These are phyloP conservation scores for Debaryomyces psychrophilus DNA, from an alignment of 1,139 yeast genomes.

Conservation along the genomic window DNA sequence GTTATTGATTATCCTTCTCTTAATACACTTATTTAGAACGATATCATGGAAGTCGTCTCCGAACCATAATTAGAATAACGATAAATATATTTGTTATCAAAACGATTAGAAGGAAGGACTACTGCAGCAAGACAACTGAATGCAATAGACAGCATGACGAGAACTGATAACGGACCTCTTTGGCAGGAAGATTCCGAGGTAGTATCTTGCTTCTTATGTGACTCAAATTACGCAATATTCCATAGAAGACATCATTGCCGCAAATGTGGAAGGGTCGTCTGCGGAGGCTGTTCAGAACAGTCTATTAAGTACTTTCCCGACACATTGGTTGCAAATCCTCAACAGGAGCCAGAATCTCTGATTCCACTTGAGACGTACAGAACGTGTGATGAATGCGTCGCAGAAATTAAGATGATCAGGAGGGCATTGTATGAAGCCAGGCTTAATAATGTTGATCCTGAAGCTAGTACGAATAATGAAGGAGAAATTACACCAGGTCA, in stretches of 20 bases:
- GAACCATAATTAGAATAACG: background rate
- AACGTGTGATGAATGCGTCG: constrained; percentile 74
- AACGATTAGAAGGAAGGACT: background rate
- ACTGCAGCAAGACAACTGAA: background rate
- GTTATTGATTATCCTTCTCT: background rate
- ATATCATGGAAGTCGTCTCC: background rate
- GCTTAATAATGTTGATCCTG: background rate
- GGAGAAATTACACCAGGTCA: no score
- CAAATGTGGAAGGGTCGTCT: constrained; percentile 77
- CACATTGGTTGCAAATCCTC: constrained; percentile 38
- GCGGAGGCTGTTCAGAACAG: constrained; percentile 65
- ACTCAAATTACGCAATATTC: constrained; percentile 59
- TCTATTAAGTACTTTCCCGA: constrained; percentile 45
- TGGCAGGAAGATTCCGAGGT: constrained; percentile 85
- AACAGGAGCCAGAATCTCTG: constrained; percentile 29
- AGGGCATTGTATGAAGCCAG: constrained; percentile 37
- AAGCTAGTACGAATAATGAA: background rate
- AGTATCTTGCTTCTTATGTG: constrained; percentile 64
- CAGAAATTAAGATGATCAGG: constrained; percentile 61
- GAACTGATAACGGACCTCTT: constrained; percentile 35
- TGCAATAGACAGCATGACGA: constrained; percentile 1
- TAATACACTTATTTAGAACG: background rate
- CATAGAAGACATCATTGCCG: constrained; percentile 91
- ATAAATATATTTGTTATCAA: background rate
- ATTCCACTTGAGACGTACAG: constrained; percentile 44